Conservation (phyloP, 108 stramenopile genomes). For the Fragilaria radians region DNA sequence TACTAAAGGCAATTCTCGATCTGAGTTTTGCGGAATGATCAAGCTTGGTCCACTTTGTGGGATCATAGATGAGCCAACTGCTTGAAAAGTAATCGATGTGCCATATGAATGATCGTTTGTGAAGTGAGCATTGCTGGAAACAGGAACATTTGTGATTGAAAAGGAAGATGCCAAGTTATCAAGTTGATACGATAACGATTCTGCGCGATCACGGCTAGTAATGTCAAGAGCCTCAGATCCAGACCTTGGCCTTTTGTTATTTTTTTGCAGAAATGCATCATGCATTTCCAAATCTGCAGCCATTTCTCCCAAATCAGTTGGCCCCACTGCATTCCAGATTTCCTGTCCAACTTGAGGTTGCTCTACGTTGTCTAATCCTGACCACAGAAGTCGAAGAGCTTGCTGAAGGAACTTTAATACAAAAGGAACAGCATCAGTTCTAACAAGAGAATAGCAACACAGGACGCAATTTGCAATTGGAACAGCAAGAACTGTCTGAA, state of each 20-base stretch:
- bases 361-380: slow-evolving; percentile 64
- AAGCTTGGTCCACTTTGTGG: too few species aligned
- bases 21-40: too few species aligned
- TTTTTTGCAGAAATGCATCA: slow-evolving; percentile 70
- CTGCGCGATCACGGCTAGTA: background rate
- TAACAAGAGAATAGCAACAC: slow-evolving; percentile 70
- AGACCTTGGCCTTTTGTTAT: slow-evolving; percentile 55
- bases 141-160: background rate
- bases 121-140: background rate
- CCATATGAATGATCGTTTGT: background rate
- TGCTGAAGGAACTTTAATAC: slow-evolving; percentile 88
- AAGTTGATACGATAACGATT: slow-evolving; percentile 7
- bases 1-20: too few species aligned
- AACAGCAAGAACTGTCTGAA: slow-evolving; percentile 72
- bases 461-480: slow-evolving; percentile 81
- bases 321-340: slow-evolving; percentile 72
- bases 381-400: slow-evolving; percentile 74
- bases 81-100: too few species aligned
- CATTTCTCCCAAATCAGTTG: slow-evolving; percentile 87
- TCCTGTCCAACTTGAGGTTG: slow-evolving; percentile 61
- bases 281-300: slow-evolving; percentile 90
- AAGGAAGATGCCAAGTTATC: slow-evolving; percentile 2
- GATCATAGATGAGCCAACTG: too few species aligned
- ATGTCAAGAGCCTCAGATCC: background rate
- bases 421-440: slow-evolving; percentile 67